Base-by-base conservation (phyloP, 2,329 filamentous ascomycete species). In the Keithomyces neogunnii region DNA sequence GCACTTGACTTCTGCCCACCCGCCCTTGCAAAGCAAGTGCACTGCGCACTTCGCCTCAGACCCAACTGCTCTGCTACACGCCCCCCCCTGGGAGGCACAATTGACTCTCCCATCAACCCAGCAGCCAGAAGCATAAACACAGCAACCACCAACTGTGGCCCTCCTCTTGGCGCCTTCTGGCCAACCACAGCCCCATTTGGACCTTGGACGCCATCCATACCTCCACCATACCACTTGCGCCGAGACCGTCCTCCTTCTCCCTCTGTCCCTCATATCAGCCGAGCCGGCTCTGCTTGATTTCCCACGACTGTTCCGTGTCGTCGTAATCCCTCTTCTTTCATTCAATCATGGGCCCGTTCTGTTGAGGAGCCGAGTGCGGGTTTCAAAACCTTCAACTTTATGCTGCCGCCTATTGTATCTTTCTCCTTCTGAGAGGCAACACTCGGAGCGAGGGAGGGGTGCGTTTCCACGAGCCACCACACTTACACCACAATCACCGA, bases 301-400 rank as follows among this genome's bases (percentile, higher is more conserved):
- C 46, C 40, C 45, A 55, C 50, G 53, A 48, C 53, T 36, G 47
- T 43, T 42, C 50, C 47, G 53, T 48, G 35, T 52, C 49, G 47
- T 45, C 46, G 39, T 48, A 28, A 48, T 43, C 48, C 54, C 54
- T 51, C 53, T 49, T 36, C 49, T 49, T 53, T 59, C 48, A 19
- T 45, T 51, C 57, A 48, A 59, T 55, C 57, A 63, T 64, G 63
- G 60, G 57, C 51, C 50, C 55, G 53, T 32, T 54, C 40, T 46
- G 47, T 49, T 54, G 52, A 48, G 31, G 19, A 35, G 36, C 32
- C 49, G 39, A 53, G 46, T 43, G 52, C 49, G 49, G 40, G 26
- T 46, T 40, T 47, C 49, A 33, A 49, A 28, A 13, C 5, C 26
- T 11, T 46, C 6, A 7, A 47, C 29, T 45, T 30, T 39, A 38